These are phyloP conservation scores for Vaucheria bursata DNA, from an alignment of 352 stramenopile species.

Conservation along the genomic window DNA sequence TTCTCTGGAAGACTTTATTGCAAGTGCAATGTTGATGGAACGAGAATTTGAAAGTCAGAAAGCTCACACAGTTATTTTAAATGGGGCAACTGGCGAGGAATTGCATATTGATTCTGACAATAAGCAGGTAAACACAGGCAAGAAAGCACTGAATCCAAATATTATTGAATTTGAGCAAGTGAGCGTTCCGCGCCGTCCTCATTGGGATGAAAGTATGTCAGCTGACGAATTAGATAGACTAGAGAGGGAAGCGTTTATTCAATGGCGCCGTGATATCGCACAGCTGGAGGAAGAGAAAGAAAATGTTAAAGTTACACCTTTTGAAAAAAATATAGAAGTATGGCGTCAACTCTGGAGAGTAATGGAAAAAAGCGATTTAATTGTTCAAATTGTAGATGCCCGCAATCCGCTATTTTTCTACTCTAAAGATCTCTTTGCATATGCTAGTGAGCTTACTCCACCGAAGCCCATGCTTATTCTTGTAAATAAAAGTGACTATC, in stretches of 20 bases:
- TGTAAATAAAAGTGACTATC: constrained; percentile 99
- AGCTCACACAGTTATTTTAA: constrained; percentile 60
- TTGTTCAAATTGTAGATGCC: constrained; percentile 97
- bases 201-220: constrained; percentile 87
- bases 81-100: constrained; percentile 26
- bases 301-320: constrained; percentile 82
- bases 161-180: constrained; percentile 83
- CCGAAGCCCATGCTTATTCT: constrained; percentile 84
- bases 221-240: constrained; percentile 81
- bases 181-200: constrained; percentile 85
- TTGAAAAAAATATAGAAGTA: constrained; percentile 99
- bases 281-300: constrained; percentile 33
- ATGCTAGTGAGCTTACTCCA: constrained; percentile 80
- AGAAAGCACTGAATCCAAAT: constrained; percentile 18
- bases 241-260: constrained; percentile 95
- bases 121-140: neutral
- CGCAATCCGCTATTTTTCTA: constrained; percentile 97
- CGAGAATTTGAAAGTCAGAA: constrained; percentile 79
- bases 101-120: constrained; percentile 31
- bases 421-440: constrained; percentile 85
- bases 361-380: constrained; percentile 88
- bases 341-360: constrained; percentile 99
- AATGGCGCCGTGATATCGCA: constrained; percentile 92
- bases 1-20: constrained; percentile 74
- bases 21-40: constrained; percentile 76